phyloP scores from a whole-genome alignment of 2,329 filamentous ascomycete species.

The Pezicula rhizophila region DNA sequence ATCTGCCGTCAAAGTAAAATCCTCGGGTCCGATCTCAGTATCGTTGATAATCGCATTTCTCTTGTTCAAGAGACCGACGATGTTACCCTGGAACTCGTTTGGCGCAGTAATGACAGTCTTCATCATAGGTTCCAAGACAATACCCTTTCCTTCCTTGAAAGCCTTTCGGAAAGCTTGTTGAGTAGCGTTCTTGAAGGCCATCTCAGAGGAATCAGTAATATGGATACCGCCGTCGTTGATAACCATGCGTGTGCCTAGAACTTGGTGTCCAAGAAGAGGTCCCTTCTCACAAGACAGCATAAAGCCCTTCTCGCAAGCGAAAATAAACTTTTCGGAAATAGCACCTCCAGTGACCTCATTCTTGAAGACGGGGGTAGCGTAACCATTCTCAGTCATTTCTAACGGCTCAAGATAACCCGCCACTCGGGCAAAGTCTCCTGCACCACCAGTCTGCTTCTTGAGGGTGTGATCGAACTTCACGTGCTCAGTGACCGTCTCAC shows the following conservation, averaged over 20 bases:
- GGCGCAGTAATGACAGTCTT: constrained; percentile 96
- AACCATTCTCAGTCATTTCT: constrained; percentile 36
- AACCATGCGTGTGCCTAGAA: constrained; percentile 84
- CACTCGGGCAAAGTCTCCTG: constrained; percentile 92
- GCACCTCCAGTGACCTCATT: constrained; percentile 81
- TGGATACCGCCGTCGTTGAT: constrained; percentile 96
- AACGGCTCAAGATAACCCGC: constrained; percentile 88
- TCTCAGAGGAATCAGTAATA: constrained; percentile 95
- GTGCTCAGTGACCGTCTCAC: constrained; percentile 78
- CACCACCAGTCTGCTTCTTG: constrained; percentile 92
- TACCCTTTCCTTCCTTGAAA: constrained; percentile 73
- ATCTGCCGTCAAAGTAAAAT: constrained; percentile 88
- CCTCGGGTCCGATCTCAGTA: constrained; percentile 87
- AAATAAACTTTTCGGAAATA: constrained; percentile 93
- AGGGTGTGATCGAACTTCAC: constrained; percentile 88
- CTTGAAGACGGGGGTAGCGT: constrained; percentile 73
- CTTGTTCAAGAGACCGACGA: constrained; percentile 95
- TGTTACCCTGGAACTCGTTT: constrained; percentile 94
- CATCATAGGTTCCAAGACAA: constrained; percentile 93
- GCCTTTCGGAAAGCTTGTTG: constrained; percentile 96
- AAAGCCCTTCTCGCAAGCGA: constrained; percentile 94
- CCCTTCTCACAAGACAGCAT: constrained; percentile 75
- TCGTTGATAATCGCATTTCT: constrained; percentile 91
- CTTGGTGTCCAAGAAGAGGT: constrained; percentile 85
- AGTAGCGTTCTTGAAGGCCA: constrained; percentile 89